These are phyloP conservation scores for Crepidotus sp. DNA, from an alignment of 1,284 basidiomycete genomes.

Conservation along the genomic window DNA sequence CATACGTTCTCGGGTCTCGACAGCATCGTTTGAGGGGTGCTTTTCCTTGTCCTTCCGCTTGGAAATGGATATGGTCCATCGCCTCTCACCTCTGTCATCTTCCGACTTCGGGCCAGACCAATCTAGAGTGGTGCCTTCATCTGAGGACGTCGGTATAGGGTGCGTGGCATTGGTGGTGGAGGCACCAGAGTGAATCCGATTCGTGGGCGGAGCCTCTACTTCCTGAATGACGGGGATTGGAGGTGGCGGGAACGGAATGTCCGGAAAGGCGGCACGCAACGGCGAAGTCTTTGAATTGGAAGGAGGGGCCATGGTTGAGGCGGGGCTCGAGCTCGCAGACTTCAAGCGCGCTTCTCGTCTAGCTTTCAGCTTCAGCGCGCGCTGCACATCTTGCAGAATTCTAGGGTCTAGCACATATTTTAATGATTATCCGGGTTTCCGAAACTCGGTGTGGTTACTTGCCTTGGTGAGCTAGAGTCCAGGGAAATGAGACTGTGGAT, in stretches of 20 bases:
- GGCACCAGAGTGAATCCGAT: not conserved
- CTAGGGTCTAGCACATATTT: constrained; percentile 43
- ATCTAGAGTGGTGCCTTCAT: constrained; percentile 61
- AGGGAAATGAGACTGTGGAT: constrained; percentile 7
- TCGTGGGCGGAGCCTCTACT: no score
- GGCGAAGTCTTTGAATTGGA: constrained; percentile 8
- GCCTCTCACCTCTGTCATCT: constrained; percentile 48
- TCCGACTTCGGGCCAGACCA: constrained; percentile 47
- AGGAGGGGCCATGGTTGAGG: constrained; percentile 23
- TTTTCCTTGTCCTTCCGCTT: constrained; percentile 55
- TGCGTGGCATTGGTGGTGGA: constrained; percentile 23
- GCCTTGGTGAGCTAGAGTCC: constrained; percentile 54
- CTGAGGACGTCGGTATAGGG: constrained; percentile 54
- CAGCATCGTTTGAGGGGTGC: constrained; percentile 34
- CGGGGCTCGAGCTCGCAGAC: constrained; percentile 25
- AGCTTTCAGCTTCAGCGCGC: constrained; percentile 59
- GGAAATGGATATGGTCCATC: constrained; percentile 50
- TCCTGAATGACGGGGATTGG: constrained; percentile 4
- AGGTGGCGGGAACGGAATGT: constrained; percentile 6
- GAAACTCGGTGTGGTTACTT: constrained; percentile 17
- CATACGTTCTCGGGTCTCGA: constrained; percentile 39
- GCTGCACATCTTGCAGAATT: constrained; percentile 67
- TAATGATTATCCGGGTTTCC: not conserved
- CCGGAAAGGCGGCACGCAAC: constrained; percentile 4
- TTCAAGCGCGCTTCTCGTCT: constrained; percentile 57